These are phyloP conservation scores for Thelonectria rubi DNA, from an alignment of 2,329 filamentous ascomycete genomes.

Conservation along the genomic window DNA sequence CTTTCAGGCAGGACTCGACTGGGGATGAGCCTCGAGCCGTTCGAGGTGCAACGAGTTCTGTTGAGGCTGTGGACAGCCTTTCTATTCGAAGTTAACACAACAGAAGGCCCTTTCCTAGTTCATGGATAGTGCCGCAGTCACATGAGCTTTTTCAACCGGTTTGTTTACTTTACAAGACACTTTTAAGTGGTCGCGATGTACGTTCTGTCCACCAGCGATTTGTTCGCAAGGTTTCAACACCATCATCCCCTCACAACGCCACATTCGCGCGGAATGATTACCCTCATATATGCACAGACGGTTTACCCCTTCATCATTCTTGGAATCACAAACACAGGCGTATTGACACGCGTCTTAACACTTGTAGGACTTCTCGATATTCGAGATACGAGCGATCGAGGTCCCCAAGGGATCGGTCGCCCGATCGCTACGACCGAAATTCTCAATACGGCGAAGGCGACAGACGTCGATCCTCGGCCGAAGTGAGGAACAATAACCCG, in stretches of 20 bases:
- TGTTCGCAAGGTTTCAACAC: conserved; percentile 2
- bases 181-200: conserved; percentile 37
- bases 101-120: too few species aligned
- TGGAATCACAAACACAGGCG: neutral
- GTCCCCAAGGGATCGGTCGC: conserved; percentile 74
- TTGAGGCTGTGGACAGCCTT: too few species aligned
- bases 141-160: neutral
- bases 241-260: neutral
- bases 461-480: conserved; percentile 72
- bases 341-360: conserved; percentile 42
- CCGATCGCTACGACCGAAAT: conserved; percentile 68
- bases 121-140: too few species aligned
- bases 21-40: too few species aligned
- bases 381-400: conserved; percentile 68
- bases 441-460: conserved; percentile 70
- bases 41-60: too few species aligned
- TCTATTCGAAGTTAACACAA: too few species aligned
- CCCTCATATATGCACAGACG: neutral
- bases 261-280: neutral
- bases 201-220: conserved; percentile 17
- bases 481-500: conserved; percentile 64
- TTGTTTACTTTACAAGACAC: conserved; percentile 19
- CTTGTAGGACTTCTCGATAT: conserved; percentile 67
- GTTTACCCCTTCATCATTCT: neutral
- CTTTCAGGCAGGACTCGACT: too few species aligned